Evolutionary conservation across 352 stramenopile species (phyloP), one percentile per base, ranked within the genome.

Genomic region (Phytopythium cucurbitacearum): DNA sequence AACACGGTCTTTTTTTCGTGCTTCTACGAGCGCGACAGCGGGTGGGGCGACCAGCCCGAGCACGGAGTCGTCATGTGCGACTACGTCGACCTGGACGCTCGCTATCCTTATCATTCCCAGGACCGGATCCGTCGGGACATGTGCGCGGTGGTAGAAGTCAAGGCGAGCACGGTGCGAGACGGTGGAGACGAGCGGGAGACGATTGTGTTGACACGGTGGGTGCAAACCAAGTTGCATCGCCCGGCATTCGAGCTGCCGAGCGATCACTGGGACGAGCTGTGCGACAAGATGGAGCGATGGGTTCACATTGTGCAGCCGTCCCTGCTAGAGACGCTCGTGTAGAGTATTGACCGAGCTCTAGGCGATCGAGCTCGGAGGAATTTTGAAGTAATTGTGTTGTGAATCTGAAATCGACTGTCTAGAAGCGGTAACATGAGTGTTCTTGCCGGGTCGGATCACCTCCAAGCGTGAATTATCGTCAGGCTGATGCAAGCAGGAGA

Each of bases 1-100:
- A 76, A 76, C 40, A 62, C 43, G 5, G 41, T 71, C 1, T 59
- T 68, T 28, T 71, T 69, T 39, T 69, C 64, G 7, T 49, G 62
- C 41, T 65, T 53, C 39, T 54, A 60, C 33, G 51, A 51, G 38
- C 57, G 59, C 9, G 52, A 55, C n/a, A 33, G 42, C n/a, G 57
- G 58, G 5, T 40, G 16, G 6, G 39, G 56, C 33, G 59, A 57
- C 21, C 40, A 48, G n/a, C 50, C 41, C 10, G 50, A 56, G 40
- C 51, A 61, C 16, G 60, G 51, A 2, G 41, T 68, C 28, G 28
- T 68, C 41, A 48, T 59, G 21, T 64, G 47, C 51, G 51, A 67
- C 33, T 71, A 58, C 42, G 54, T 71, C 9, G 55, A 71, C 15
- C 45, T 67, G 40, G 63, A 67, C 41, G 60, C 60, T 6, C 46